Conservation (phyloP, 2,329 filamentous ascomycete genomes). For the Parastagonospora avenae region DNA sequence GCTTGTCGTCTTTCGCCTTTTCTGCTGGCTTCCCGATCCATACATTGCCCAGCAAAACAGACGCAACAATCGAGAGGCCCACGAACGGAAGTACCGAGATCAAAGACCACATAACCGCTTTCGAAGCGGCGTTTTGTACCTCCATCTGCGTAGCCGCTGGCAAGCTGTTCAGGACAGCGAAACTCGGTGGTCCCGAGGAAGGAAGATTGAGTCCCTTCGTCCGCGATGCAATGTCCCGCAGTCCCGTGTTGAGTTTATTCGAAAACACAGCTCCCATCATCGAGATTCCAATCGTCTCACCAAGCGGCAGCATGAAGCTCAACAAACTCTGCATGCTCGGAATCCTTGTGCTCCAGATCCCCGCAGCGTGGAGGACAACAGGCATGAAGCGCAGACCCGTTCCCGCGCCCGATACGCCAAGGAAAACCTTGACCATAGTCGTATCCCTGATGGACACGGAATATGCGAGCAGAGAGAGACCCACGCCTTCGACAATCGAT, state of each 20-base stretch:
- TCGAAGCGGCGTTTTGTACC: slow-evolving; percentile 54
- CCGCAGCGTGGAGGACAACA: slow-evolving; percentile 65
- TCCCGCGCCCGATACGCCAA: slow-evolving; percentile 67
- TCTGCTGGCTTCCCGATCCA: slow-evolving; percentile 50
- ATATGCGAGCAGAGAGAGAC: slow-evolving; percentile 63
- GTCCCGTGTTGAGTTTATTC: slow-evolving; percentile 54
- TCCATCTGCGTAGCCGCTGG: slow-evolving; percentile 42
- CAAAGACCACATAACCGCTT: slow-evolving; percentile 70
- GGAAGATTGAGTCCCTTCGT: slow-evolving; percentile 23
- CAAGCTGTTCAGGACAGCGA: slow-evolving; percentile 47
- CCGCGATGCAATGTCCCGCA: slow-evolving; percentile 16
- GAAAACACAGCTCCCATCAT: slow-evolving; percentile 74
- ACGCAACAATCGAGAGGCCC: slow-evolving; percentile 53
- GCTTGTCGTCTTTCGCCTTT: slow-evolving; percentile 30
- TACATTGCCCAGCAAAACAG: slow-evolving; percentile 57
- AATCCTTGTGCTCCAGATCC: slow-evolving; percentile 63
- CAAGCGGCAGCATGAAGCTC: slow-evolving; percentile 64
- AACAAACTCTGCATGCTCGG: slow-evolving; percentile 65
- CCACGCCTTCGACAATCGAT: slow-evolving; percentile 59
- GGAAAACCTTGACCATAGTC: slow-evolving; percentile 66
- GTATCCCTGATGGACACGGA: slow-evolving; percentile 59
- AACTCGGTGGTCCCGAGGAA: slow-evolving; percentile 25
- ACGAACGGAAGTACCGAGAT: slow-evolving; percentile 66
- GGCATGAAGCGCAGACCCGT: slow-evolving; percentile 71
- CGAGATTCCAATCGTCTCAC: slow-evolving; percentile 68